These are phyloP conservation scores for Nematocida sp. DNA, from an alignment of 371 early-diverging fungal species.

Conservation along the genomic window DNA sequence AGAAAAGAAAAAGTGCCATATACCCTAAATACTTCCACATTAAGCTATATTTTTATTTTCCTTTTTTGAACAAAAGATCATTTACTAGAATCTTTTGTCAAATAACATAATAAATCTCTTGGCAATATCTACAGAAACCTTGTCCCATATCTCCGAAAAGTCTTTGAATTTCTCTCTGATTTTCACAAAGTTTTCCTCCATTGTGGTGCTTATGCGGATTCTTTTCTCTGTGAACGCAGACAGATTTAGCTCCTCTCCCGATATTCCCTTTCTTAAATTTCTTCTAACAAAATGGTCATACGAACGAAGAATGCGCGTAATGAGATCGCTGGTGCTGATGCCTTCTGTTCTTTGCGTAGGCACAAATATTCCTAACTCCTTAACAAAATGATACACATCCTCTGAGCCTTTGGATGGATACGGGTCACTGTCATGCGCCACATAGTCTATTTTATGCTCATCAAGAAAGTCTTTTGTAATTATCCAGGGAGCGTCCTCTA, in stretches of 20 bases:
- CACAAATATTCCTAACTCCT: conserved; percentile 76
- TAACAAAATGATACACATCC: conserved; percentile 88
- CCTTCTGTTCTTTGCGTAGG: conserved; percentile 84
- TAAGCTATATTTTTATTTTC: too few species aligned
- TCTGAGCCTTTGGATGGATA: conserved; percentile 72
- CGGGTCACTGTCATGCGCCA: conserved; percentile 85
- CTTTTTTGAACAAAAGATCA: too few species aligned
- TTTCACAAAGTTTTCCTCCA: conserved; percentile 49
- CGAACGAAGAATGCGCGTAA: conserved; percentile 84
- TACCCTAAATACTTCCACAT: too few species aligned
- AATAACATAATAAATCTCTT: conserved; percentile 6
- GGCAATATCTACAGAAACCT: not conserved
- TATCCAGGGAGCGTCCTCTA: conserved; percentile 81
- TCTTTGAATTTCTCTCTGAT: conserved; percentile 51
- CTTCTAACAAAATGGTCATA: conserved; percentile 83
- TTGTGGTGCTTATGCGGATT: conserved; percentile 40
- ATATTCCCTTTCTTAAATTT: conserved; percentile 81
- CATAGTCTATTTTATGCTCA: conserved; percentile 81
- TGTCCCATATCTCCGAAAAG: conserved; percentile 30
- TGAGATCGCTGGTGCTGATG: conserved; percentile 83
- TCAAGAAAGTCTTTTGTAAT: conserved; percentile 80
- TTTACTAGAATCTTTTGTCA: not conserved
- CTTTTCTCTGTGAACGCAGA: conserved; percentile 56
- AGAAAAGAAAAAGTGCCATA: too few species aligned
- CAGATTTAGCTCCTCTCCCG: conserved; percentile 76